A percentile compares a stretch with the other conserved stretches of the same genome.
phyloP scores from a whole-genome alignment of 2,329 filamentous ascomycete species.

The Fusarium secorum region DNA sequence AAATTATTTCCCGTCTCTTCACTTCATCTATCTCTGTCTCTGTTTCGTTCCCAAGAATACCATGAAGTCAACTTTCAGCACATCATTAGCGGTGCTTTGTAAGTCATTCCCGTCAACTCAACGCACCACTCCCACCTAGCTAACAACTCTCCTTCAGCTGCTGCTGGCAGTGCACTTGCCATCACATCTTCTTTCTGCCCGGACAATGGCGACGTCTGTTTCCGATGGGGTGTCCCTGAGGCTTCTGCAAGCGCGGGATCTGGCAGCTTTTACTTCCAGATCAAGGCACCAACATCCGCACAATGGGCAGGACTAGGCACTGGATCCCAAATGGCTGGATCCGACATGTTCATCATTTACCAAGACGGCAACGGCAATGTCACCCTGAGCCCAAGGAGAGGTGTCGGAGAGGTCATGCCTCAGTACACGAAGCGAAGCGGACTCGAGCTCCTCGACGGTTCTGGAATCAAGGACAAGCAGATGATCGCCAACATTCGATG shows the following conservation, averaged over 20 bases:
- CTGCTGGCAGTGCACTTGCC: conserved; percentile 32
- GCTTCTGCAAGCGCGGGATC: conserved; percentile 55
- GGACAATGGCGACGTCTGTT: conserved; percentile 56
- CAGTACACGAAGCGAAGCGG: conserved; percentile 52
- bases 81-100: conserved; percentile 33
- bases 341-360: conserved; percentile 71
- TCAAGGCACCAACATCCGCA: conserved; percentile 61
- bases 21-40: background rate
- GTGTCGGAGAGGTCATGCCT: conserved; percentile 58
- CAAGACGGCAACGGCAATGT: conserved; percentile 65
- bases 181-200: conserved; percentile 52
- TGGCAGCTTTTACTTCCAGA: conserved; percentile 68
- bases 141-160: conserved; percentile 36
- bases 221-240: conserved; percentile 62
- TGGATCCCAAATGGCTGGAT: conserved; percentile 61
- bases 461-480: conserved; percentile 58
- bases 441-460: conserved; percentile 65
- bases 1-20: background rate
- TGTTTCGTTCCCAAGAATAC: background rate
- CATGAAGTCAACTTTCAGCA: conserved; percentile 35
- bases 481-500: conserved; percentile 70
- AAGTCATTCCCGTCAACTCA: conserved; percentile 8
- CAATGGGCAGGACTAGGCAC: conserved; percentile 67
- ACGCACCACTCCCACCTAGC: background rate
- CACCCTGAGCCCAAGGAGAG: conserved; percentile 66